Evolutionary conservation across 805 yeast species (phyloP), one percentile per base, ranked within the genome.

Genomic region (Trichomonascus vanleenenianus): DNA sequence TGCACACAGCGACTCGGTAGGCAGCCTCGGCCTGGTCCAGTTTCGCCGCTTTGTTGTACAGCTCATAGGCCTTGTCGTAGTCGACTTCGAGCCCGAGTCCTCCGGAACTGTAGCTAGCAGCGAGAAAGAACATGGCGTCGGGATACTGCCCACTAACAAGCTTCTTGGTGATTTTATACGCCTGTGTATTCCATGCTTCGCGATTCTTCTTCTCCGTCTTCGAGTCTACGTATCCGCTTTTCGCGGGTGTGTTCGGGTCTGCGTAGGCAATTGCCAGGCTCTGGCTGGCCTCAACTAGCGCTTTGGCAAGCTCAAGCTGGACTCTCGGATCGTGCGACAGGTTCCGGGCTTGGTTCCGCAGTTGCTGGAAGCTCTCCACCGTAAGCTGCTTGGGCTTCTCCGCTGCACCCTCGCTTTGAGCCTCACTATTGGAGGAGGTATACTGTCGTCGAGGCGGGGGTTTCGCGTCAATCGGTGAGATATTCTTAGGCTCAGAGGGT

Each of bases 1-100:
- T 72, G 56, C 86, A 78, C 30, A 83, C 83, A 0, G 83, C 93
- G 1, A 79, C 73, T 41, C 91, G 65, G 63, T 81, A 84, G 47
- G 80, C 72, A 8, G 85, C 82, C 44, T 75, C 75, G 0, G 78
- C 70, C 55, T 80, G 80, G 16, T 75, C 72, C 36, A 70, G 70
- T 40, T 67, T 66, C 4, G 86, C 83, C 0, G 87, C 82, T 48
- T 73, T 75, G 27, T 63, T 54, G 59, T 83, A 84, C 42, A 71
- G 66, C 49, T 76, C 78, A 54, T 76, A 78, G 2, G 89, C 88
- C 53, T 74, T 74, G 35, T 60, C 69, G 54, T 76, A 78, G 63
- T 82, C 80, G 47, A 71, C 67, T 14, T 73, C 77, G 12, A 79
- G 65, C 8, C 78, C 71, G 44, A 70, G 61, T 11, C 66, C 66